phyloP scores from a whole-genome alignment of 106 monocot species.

The Narthecium ossifragum region DNA sequence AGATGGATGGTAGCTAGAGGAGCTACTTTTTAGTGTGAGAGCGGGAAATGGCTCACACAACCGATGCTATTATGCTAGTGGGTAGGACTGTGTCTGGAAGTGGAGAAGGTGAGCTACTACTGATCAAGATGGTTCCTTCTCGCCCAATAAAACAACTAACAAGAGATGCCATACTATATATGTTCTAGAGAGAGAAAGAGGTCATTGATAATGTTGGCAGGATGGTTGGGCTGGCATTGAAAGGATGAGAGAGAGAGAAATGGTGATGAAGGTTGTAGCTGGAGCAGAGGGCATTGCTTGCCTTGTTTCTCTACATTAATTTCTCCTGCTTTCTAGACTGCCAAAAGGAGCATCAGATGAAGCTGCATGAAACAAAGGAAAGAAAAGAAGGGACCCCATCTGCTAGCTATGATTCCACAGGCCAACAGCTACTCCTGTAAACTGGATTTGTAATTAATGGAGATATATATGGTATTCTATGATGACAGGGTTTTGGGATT shows the following conservation, averaged over 20 bases:
- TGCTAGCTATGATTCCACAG: no score
- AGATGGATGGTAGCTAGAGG: background rate
- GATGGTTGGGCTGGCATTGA: background rate
- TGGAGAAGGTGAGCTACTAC: background rate
- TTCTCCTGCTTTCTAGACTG: background rate
- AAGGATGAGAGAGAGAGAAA: background rate
- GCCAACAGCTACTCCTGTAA: background rate
- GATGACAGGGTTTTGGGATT: no score
- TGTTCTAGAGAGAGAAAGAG: background rate
- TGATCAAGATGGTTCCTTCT: background rate
- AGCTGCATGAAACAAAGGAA: no score
- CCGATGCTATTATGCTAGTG: no score
- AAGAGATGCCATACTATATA: background rate
- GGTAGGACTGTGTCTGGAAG: no score
- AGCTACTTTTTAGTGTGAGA: no score
- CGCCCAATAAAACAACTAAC: no score
- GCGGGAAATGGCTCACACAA: no score
- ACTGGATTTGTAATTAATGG: no score
- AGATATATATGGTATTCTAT: no score
- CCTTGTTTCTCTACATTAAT: background rate
- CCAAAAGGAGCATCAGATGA: no score
- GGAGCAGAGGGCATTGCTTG: background rate
- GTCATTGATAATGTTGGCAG: constrained; percentile 2
- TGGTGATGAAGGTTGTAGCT: background rate
- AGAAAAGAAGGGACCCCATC: no score